Conservation (phyloP, 2,329 filamentous ascomycete genomes). For the Colletotrichum spinosum region DNA sequence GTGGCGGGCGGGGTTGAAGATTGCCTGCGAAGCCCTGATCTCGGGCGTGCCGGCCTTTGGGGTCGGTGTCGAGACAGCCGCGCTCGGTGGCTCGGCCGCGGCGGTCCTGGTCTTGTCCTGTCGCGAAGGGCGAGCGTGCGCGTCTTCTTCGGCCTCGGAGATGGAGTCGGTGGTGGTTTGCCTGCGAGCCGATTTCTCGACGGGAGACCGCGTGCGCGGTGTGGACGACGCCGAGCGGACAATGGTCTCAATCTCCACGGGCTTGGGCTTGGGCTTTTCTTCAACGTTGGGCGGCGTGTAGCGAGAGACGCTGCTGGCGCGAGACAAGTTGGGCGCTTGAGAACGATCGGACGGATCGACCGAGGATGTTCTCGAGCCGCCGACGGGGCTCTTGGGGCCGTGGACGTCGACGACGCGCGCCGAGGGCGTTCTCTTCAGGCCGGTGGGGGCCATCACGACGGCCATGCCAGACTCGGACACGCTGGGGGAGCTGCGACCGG, state of each 20-base stretch:
- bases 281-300: constrained; percentile 55
- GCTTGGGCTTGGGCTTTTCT: constrained; percentile 44
- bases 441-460: constrained; percentile 50
- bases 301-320: constrained; percentile 51
- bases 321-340: constrained; percentile 54
- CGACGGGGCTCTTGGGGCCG: constrained; percentile 61
- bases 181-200: constrained; percentile 46
- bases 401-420: constrained; percentile 69
- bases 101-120: constrained; percentile 20
- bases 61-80: constrained; percentile 19
- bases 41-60: constrained; percentile 27
- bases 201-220: constrained; percentile 46
- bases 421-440: constrained; percentile 59
- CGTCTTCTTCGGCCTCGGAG: constrained; percentile 57
- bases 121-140: constrained; percentile 36
- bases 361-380: constrained; percentile 61
- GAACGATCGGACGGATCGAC: constrained; percentile 57
- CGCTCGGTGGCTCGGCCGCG: constrained; percentile 7
- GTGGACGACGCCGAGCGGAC: constrained; percentile 32
- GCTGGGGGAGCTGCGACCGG: constrained; percentile 62
- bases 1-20: constrained; percentile 38
- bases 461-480: constrained; percentile 59
- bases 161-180: constrained; percentile 49
- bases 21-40: constrained; percentile 36
- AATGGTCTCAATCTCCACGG: constrained; percentile 39